phyloP scores from a whole-genome alignment of 495 filamentous ascomycete genomes.

The Halenospora varia region DNA sequence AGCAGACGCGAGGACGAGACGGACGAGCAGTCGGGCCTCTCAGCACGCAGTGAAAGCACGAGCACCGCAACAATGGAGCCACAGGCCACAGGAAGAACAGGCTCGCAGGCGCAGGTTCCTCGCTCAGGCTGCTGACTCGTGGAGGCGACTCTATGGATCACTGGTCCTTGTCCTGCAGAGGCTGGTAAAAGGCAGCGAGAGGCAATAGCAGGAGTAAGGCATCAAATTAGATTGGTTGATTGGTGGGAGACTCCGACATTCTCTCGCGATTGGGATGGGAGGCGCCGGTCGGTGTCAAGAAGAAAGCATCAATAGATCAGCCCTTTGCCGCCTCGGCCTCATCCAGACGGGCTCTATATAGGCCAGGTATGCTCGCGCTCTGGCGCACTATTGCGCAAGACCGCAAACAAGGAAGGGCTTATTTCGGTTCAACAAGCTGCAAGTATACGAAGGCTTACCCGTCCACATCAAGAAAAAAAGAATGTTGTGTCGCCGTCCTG shows the following conservation, averaged over 20 bases:
- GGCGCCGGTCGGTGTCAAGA: background rate
- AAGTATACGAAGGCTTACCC: no score
- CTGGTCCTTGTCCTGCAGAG: slow-evolving; percentile 1
- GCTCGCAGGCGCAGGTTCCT: background rate
- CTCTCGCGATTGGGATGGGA: background rate
- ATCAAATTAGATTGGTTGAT: slow-evolving; percentile 5
- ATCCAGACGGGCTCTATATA: no score
- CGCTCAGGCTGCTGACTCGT: background rate
- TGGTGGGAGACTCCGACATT: background rate
- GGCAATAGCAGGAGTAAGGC: slow-evolving; percentile 5
- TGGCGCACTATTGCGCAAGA: no score
- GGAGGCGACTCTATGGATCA: slow-evolving; percentile 3
- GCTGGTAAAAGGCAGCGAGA: background rate
- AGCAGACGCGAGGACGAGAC: no score
- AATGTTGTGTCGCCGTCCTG: background rate
- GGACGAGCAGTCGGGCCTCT: no score
- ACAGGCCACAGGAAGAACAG: background rate
- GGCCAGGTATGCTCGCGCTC: no score
- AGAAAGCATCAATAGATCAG: background rate
- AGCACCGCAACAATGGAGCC: background rate
- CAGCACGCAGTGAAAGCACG: background rate
- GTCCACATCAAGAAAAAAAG: background rate
- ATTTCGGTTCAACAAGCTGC: no score
- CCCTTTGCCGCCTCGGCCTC: background rate
- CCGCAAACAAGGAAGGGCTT: no score